phyloP scores from a whole-genome alignment of 805 yeast genomes.

The Ogataea corticis region DNA sequence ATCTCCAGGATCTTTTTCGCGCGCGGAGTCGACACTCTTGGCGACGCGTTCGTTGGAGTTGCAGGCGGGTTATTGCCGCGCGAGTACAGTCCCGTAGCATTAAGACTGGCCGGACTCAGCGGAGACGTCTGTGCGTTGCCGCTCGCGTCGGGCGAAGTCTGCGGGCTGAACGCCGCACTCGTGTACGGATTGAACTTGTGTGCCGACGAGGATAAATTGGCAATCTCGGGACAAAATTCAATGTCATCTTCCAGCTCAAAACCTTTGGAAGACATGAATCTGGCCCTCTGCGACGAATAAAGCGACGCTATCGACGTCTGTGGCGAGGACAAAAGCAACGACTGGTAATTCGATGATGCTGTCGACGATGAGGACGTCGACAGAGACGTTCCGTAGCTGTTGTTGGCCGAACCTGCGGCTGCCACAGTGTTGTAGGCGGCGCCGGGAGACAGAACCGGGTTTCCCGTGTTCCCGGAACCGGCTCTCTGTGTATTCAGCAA shows the following conservation, averaged over 20 bases:
- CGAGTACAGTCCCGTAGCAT: constrained; percentile 17
- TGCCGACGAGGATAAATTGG: constrained; percentile 7
- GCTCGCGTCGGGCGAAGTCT: constrained; percentile 36
- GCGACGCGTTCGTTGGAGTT: constrained; percentile 31
- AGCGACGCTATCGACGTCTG: constrained; percentile 28
- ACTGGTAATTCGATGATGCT: constrained; percentile 25
- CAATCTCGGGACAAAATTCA: constrained; percentile 63
- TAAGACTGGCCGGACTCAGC: constrained; percentile 13
- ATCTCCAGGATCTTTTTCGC: constrained; percentile 61
- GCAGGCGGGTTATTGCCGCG: constrained; percentile 5
- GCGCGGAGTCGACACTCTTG: constrained; percentile 56
- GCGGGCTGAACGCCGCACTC: constrained; percentile 60
- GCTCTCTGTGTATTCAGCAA: constrained; percentile 12
- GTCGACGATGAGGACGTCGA: constrained; percentile 22
- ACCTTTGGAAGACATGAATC: constrained; percentile 58
- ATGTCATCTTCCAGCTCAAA: constrained; percentile 64
- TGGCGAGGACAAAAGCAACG: constrained; percentile 28
- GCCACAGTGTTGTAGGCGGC: constrained; percentile 15
- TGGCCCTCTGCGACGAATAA: constrained; percentile 39
- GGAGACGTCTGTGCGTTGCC: constrained; percentile 23
- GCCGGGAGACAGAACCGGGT: constrained; percentile 18
- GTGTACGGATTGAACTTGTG: constrained; percentile 68
- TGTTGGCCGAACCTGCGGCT: constrained; percentile 6
- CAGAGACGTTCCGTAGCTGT: constrained; percentile 11
- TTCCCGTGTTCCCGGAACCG: neutral